Base-by-base conservation (phyloP, 345 rosid genomes). In the Reutealis trisperma region DNA sequence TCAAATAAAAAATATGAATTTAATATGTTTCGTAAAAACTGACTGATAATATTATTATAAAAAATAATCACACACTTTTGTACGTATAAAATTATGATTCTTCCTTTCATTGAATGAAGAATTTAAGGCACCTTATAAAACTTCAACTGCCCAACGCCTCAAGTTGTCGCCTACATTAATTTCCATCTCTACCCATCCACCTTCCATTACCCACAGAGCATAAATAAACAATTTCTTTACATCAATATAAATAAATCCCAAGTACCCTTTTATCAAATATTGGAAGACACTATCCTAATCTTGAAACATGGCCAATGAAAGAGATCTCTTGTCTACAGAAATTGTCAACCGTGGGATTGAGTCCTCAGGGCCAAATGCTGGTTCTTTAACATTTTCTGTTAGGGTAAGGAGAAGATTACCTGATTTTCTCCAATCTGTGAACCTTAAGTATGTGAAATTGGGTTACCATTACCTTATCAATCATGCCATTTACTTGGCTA, bases 381-480 rank as follows among this genome's bases (percentile, higher is more conserved):
- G 99, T 0, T 92, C 97, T 60, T 80, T 84, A 1, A 91, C 94
- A 4, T 96, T 96, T 87, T 93, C 99, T 9, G 98, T 96, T 1
- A 75, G 98, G 77, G 99, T 96, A n/a, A 79, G 98, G 63, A 84
- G 96, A 72, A 89, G 97, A 76, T 79, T 96, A 14, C 99, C 99
- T 0, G 98, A 96, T 76, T 96, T 96, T 70, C 94, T 96, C 21
- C 98, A 96, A 62, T 96, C 99, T 0, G 98, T 96, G 21, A 96
- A 96, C 72, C 88, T 96, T 62, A 96, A 96, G 86, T 96, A 96
- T 59, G 99, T 96, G 75, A 93, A 88, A 80, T 86, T 96, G 64
- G 99, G 99, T 11, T 96, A 96, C 79, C 99, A 89, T 74, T 92
- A 96, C 81, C 89, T 96, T n/a, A 96, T 96, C 73, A 96, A 84